Evolutionary conservation across 2,329 filamentous ascomycete species (phyloP), one percentile per base, ranked within the genome.

Genomic region (Fusarium sp.): DNA sequence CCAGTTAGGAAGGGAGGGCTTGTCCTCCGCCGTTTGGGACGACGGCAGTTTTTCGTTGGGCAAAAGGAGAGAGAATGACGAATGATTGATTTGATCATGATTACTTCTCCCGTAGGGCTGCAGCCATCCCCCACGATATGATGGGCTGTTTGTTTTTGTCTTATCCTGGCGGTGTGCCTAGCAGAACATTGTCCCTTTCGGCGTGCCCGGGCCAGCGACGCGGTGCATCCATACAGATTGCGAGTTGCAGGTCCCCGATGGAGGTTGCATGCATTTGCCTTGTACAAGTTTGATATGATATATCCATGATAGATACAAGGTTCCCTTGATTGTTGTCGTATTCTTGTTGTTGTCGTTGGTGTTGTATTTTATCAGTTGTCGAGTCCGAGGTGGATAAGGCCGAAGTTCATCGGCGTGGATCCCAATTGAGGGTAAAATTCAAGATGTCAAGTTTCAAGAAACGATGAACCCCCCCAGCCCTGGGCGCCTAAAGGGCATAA

Each of bases 141-240:
- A 72, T 63, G 71, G 40, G 71, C 64, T 67, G 71, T 67, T 71
- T 22, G 69, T 67, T 71, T 33, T 33, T 33, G 36, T 29, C 55
- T 58, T 57, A 22, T 29, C 71, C 59, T 67, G 70, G 76, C 73
- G 76, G 76, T 78, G 76, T 76, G 70, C 57, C 74, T 75, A 75
- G 64, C 72, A 71, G 64, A 66, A 57, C 38, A 33, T 33, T 22
- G 22, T 49, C 24, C 44, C 27, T 57, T 67, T 77, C 75, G 75
- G 75, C 70, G 75, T 71, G 62, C 64, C 75, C 75, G 75, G 63
- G 55, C 65, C 64, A 69, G 44, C 44, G 24, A 27, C 22, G 16
- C 44, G 42, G 67, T 62, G 69, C 62, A 53, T 51, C 74, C 64
- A 64, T 64, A 49, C 62, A 66, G 46, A 71, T 66, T 64, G 63